These are phyloP conservation scores for Pichia kudriavzevii DNA, from an alignment of 1,139 yeast genomes.

Conservation along the genomic window DNA sequence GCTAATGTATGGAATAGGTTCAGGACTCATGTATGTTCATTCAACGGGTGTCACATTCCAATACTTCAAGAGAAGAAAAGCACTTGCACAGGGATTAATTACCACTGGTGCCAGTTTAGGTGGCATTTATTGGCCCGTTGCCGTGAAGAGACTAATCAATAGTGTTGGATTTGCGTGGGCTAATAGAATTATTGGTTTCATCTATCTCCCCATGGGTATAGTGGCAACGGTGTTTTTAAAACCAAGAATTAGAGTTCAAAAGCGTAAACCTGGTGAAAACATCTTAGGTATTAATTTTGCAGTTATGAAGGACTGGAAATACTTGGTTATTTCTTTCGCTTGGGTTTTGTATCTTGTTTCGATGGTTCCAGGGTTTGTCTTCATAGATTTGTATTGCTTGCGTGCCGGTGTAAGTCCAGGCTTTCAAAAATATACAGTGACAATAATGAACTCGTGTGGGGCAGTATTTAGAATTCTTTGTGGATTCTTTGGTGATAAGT, in stretches of 20 bases:
- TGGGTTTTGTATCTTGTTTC: constrained; percentile 15
- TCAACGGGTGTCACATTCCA: constrained; percentile 39
- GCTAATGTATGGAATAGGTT: constrained; percentile 42
- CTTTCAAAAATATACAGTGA: constrained; percentile 32
- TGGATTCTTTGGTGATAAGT: constrained; percentile 38
- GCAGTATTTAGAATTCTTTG: constrained; percentile 42
- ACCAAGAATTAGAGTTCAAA: constrained; percentile 24
- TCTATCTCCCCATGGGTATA: constrained; percentile 33
- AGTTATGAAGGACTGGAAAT: constrained; percentile 29
- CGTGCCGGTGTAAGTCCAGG: constrained; percentile 24
- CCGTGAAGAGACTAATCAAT: constrained; percentile 30
- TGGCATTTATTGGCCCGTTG: constrained; percentile 48
- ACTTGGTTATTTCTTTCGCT: constrained; percentile 28
- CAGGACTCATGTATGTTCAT: constrained; percentile 40
- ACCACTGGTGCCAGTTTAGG: constrained; percentile 60
- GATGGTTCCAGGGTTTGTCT: constrained; percentile 23
- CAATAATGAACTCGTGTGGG: constrained; percentile 39
- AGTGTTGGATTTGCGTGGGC: constrained; percentile 46
- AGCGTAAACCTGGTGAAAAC: constrained; percentile 25
- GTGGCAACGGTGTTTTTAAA: constrained; percentile 29
- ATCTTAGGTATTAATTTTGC: constrained; percentile 22
- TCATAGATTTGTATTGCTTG: constrained; percentile 33
- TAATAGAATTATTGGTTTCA: constrained; percentile 40
- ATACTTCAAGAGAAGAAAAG: constrained; percentile 48
- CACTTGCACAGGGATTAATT: constrained; percentile 50